These are phyloP conservation scores for Cladosporium sp. DNA, from an alignment of 2,329 filamentous ascomycete genomes.

Conservation along the genomic window DNA sequence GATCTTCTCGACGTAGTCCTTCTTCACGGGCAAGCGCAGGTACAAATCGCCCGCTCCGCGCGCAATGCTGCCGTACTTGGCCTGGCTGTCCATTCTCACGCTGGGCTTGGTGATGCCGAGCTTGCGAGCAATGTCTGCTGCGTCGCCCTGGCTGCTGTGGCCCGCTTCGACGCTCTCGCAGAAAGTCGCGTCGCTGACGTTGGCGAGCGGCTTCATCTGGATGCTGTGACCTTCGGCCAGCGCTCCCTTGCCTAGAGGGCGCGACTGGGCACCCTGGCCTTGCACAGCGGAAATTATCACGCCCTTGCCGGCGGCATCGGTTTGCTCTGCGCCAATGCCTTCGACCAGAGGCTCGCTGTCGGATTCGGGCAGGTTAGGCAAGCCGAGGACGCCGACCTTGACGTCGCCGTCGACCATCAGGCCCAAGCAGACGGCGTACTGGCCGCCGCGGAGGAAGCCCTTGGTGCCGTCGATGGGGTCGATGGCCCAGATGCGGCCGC, in stretches of 20 bases:
- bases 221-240: constrained; percentile 61
- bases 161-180: constrained; percentile 94
- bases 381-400: constrained; percentile 89
- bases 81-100: constrained; percentile 95
- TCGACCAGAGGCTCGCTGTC: constrained; percentile 68
- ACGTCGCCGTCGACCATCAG: constrained; percentile 91
- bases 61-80: constrained; percentile 95
- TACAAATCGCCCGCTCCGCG: constrained; percentile 93
- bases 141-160: constrained; percentile 85
- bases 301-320: constrained; percentile 70
- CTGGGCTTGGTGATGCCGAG: constrained; percentile 85
- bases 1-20: constrained; percentile 96
- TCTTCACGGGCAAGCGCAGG: constrained; percentile 77
- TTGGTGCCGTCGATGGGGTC: constrained; percentile 98
- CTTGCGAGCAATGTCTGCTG: constrained; percentile 75
- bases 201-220: constrained; percentile 70
- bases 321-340: constrained; percentile 69
- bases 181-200: constrained; percentile 79
- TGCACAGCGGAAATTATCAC: constrained; percentile 83
- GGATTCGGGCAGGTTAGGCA: constrained; percentile 89
- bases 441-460: constrained; percentile 90
- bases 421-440: constrained; percentile 92
- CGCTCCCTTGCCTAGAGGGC: constrained; percentile 59
- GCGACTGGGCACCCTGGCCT: constrained; percentile 75
- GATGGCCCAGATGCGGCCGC: constrained; percentile 87